Base-by-base conservation (phyloP, 495 filamentous ascomycete species). In the Penicillium manginii region DNA sequence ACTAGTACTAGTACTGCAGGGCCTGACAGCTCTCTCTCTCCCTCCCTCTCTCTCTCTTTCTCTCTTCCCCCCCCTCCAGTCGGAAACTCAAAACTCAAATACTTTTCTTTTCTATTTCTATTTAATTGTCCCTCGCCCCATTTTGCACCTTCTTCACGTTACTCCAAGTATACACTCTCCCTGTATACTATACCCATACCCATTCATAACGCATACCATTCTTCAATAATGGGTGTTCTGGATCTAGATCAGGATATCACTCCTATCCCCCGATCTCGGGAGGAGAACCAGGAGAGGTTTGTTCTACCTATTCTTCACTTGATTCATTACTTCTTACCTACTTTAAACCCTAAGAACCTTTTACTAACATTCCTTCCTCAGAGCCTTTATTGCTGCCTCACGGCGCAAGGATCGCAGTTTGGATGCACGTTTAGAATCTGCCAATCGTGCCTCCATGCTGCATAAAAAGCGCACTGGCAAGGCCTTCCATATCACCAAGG, bases 371-470 rank as follows among this genome's bases (percentile, higher is more conserved):
- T 12, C 35, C 3, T 4, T 11, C 0, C n/a, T n/a, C 62, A 90
- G 93, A 61, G 93, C 93, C 39, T 98, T 96, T 65, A 94, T 97
- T 63, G 93, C 94, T 10, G 93, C 93, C 2, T 98, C 93, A n/a
- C 80, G 93, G 59, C 83, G 93, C 50, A 88, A 90, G 64, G 93
- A 97, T 66, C 86, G 93, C 45, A 92, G 89, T 68, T 74, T 97
- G 19, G 94, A 97, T 73, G 93, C 93, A 23, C 86, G 93, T 10
- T 77, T 97, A 18, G 90, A 96, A 64, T 97, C 94, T 10, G 93
- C 93, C 17, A 85, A 87, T 40, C 79, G 89, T 68, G 93, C 93
- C 14, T 97, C 93, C 8, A 85, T 91, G 61, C 90, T 97, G 51
- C 93, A 97, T 78, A 91, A 91, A 74, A 84, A 87, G 66, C 84